Conservation (phyloP, 169 alveolate species). For the Amoebophrya sp. region DNA sequence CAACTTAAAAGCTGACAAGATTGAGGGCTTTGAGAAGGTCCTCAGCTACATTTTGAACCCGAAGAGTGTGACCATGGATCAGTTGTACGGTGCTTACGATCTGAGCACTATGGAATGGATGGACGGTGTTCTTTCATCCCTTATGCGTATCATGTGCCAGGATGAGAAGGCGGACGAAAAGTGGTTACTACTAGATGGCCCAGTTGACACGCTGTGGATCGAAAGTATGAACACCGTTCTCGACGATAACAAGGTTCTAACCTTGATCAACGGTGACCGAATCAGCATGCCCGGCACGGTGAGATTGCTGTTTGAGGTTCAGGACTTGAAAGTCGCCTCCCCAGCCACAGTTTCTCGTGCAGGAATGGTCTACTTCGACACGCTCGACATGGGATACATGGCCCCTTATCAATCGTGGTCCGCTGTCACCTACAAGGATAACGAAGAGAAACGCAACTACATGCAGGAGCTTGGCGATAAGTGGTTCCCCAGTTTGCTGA, state of each 20-base stretch:
- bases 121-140: conserved; percentile 81
- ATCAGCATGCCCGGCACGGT: conserved; percentile 75
- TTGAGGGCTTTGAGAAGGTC: conserved; percentile 77
- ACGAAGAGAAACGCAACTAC: conserved; percentile 52
- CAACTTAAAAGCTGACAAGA: conserved; percentile 70
- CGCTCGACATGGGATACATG: conserved; percentile 65
- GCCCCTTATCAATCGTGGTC: neutral
- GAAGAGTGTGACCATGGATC: conserved; percentile 71
- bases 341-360: conserved; percentile 94
- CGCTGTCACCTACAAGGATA: conserved; percentile 20
- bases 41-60: conserved; percentile 82
- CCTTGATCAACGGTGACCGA: conserved; percentile 83
- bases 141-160: conserved; percentile 69
- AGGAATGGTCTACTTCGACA: conserved; percentile 86
- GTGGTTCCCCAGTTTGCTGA: neutral
- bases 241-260: conserved; percentile 85
- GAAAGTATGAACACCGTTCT: conserved; percentile 87
- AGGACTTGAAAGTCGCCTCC: conserved; percentile 88
- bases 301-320: conserved; percentile 84
- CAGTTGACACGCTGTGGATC: conserved; percentile 91
- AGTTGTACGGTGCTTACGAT: conserved; percentile 51
- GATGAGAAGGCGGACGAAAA: conserved; percentile 73
- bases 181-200: conserved; percentile 89
- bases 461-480: neutral
- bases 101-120: conserved; percentile 84